Conservation (phyloP, 225 moss, liverwort and hornwort species). For the Physcomitrellopsis africana region DNA sequence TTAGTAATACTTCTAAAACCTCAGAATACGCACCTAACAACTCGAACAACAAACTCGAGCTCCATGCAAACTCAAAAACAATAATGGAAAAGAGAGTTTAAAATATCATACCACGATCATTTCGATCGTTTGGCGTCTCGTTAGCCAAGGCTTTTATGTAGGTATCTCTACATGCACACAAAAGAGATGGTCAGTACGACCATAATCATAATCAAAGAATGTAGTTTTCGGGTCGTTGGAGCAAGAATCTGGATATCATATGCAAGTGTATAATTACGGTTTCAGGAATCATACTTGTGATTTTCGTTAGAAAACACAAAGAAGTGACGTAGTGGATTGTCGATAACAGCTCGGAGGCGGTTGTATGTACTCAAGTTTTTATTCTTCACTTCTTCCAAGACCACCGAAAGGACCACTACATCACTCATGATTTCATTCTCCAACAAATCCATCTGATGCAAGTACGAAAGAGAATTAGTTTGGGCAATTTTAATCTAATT, state of each 20-base stretch:
- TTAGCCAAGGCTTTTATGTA: conserved; percentile 74
- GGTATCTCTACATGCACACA: conserved; percentile 68
- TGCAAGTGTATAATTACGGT: neutral
- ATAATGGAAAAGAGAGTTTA: neutral
- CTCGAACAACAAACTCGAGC: conserved; percentile 9
- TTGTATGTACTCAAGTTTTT: conserved; percentile 88
- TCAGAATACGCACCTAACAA: neutral
- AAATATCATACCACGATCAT: conserved; percentile 76
- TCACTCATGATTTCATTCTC: conserved; percentile 86
- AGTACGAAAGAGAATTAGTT: neutral
- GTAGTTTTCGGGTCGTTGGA: neutral
- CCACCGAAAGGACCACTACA: conserved; percentile 87
- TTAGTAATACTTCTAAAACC: conserved; percentile 11
- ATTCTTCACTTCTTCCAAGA: conserved; percentile 94
- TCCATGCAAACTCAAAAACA: conserved; percentile 6
- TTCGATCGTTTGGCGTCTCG: conserved; percentile 95
- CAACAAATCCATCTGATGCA: conserved; percentile 83
- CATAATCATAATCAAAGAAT: conserved; percentile 2
- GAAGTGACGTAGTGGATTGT: conserved; percentile 79
- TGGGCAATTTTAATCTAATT: neutral
- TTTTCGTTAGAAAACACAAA: conserved; percentile 96
- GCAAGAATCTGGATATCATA: neutral
- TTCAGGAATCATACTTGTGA: conserved; percentile 62
- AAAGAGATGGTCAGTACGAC: conserved; percentile 4
- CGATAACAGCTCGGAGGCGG: conserved; percentile 81